These are phyloP conservation scores for Boechera stricta DNA, from an alignment of 345 rosid genomes.

Conservation along the genomic window DNA sequence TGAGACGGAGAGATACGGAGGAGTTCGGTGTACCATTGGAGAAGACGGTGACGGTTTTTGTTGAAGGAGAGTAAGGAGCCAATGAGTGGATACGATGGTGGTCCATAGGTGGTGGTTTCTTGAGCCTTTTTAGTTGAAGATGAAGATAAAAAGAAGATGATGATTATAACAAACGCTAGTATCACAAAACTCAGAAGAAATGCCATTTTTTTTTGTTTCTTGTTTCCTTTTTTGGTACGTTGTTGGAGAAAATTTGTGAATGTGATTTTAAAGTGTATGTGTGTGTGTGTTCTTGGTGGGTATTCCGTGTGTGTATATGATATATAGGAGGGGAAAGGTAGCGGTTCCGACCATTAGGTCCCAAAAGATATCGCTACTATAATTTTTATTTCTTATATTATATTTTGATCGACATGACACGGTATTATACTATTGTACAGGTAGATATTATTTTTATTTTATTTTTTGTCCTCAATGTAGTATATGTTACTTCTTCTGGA, in stretches of 20 bases:
- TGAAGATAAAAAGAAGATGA: background rate
- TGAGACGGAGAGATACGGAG: conserved; percentile 30
- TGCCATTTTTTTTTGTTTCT: background rate
- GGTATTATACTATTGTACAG: background rate
- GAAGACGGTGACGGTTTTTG: conserved; percentile 44
- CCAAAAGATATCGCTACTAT: background rate
- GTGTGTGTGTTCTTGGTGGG: conserved; percentile 25
- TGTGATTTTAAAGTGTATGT: background rate
- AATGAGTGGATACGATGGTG: conserved; percentile 39
- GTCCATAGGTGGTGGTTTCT: conserved; percentile 23
- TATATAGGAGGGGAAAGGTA: background rate
- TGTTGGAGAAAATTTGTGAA: background rate
- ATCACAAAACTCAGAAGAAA: background rate
- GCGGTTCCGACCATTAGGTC: conserved; percentile 24
- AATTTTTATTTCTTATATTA: background rate
- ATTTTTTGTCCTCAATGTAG: background rate
- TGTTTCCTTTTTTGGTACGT: background rate
- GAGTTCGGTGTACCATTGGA: conserved; percentile 35
- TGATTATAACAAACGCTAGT: conserved; percentile 3
- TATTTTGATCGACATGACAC: conserved; percentile 1
- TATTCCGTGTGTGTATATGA: conserved; percentile 10
- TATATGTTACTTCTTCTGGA: too few relatives aligned
- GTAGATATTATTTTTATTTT: background rate
- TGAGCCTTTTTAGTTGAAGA: conserved; percentile 4
- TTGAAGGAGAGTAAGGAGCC: conserved; percentile 37